Percentiles rank a stretch among this genome's conserved stretches.
Evolutionary conservation across 169 alveolate species (phyloP).

Genomic region (Cryptosporidium sp.): DNA sequence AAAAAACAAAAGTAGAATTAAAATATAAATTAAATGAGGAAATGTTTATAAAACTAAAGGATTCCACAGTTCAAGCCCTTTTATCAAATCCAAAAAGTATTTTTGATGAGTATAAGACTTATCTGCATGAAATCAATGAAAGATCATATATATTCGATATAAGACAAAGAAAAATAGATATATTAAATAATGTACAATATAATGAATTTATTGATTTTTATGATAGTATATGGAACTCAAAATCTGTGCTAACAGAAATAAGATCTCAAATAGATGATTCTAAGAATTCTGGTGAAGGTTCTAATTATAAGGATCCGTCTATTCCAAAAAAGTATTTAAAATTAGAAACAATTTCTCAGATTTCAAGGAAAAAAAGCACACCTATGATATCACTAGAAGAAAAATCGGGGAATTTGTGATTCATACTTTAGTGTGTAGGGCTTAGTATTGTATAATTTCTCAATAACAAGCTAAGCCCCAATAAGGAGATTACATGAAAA

Average conservation of each 20-base stretch:
- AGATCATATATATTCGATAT: constrained; percentile 33
- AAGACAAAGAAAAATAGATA: constrained; percentile 41
- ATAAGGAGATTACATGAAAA: too few species aligned
- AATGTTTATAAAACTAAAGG: constrained; percentile 22
- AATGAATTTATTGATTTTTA: constrained; percentile 56
- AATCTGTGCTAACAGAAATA: constrained; percentile 31
- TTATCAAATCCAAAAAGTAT: constrained; percentile 64
- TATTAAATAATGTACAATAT: constrained; percentile 11
- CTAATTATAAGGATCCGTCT: background rate
- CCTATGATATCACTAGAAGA: constrained; percentile 6
- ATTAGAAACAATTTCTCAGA: background rate
- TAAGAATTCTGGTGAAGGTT: constrained; percentile 1
- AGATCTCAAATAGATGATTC: constrained; percentile 55
- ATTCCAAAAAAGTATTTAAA: constrained; percentile 34
- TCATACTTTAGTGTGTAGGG: background rate
- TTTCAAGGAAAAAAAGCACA: constrained; percentile 19
- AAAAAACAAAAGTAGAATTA: constrained; percentile 5
- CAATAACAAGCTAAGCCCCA: too few species aligned
- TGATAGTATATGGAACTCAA: constrained; percentile 48
- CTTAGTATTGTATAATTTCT: background rate
- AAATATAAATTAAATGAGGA: constrained; percentile 1
- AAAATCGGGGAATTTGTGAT: background rate
- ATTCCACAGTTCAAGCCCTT: constrained; percentile 54
- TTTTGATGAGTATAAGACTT: constrained; percentile 53
- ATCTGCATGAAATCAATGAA: constrained; percentile 61